Percentiles rank a stretch among this genome's conserved stretches.
Evolutionary conservation across 306 rosid species (phyloP).

Genomic region (Abrus precatorius): DNA sequence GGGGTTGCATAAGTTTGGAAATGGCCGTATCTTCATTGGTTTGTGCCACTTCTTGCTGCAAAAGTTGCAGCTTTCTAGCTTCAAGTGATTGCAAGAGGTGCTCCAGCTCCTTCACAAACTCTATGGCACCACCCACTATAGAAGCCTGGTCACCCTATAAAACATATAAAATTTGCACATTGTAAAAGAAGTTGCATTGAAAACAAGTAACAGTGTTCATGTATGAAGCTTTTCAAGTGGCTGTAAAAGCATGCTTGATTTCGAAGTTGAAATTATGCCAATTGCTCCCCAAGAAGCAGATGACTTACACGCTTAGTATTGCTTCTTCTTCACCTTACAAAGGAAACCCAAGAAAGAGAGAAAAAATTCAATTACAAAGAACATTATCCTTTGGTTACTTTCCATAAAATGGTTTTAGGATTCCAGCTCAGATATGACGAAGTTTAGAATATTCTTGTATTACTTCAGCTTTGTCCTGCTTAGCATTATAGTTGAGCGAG

Average conservation of each 20-base stretch:
- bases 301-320: neutral
- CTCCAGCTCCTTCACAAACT: constrained; percentile 90
- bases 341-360: too few species aligned
- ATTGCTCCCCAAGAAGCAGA: neutral
- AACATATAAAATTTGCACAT: constrained; percentile 14
- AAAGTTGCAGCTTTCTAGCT: constrained; percentile 73
- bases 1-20: constrained; percentile 52
- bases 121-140: constrained; percentile 95
- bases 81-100: constrained; percentile 76
- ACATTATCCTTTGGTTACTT: constrained; percentile 13
- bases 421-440: constrained; percentile 10
- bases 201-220: neutral
- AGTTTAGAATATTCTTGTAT: constrained; percentile 30
- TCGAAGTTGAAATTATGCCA: neutral
- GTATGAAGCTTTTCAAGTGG: constrained; percentile 22
- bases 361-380: neutral
- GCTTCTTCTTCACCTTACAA: neutral
- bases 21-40: constrained; percentile 45
- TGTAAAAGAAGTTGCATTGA: neutral
- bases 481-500: constrained; percentile 33
- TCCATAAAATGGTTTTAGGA: neutral
- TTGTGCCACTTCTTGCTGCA: constrained; percentile 49
- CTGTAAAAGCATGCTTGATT: constrained; percentile 22
- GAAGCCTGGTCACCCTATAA: constrained; percentile 95
- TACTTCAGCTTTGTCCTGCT: constrained; percentile 19